These are phyloP conservation scores for Lycium barbarum DNA, from an alignment of 257 asterid genomes.

Conservation along the genomic window DNA sequence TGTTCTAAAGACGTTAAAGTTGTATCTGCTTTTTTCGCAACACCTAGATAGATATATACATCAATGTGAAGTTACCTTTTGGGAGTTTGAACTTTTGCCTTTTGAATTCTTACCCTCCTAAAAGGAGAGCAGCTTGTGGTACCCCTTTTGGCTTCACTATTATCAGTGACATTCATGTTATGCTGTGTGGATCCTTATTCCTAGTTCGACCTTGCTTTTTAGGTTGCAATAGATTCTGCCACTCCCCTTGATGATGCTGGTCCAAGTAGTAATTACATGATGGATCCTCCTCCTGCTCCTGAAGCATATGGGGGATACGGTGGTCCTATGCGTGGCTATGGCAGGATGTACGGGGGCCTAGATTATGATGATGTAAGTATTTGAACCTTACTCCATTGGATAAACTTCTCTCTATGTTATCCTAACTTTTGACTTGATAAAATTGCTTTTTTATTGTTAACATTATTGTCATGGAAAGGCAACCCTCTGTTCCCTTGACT, in stretches of 20 bases:
- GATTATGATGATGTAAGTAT: slow-evolving; percentile 94
- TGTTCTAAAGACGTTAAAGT: not conserved
- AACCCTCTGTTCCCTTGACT: not conserved
- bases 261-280: slow-evolving; percentile 68
- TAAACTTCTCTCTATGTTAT: not conserved
- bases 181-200: not conserved
- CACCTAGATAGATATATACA: not conserved
- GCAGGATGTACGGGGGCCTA: slow-evolving; percentile 86
- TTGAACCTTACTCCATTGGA: not conserved
- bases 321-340: slow-evolving; percentile 82
- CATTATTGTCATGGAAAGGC: slow-evolving; percentile 10
- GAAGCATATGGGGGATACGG: slow-evolving; percentile 83
- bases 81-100: not conserved
- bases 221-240: slow-evolving; percentile 99
- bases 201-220: slow-evolving; percentile 30
- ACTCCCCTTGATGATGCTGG: slow-evolving; percentile 97
- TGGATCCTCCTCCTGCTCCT: slow-evolving; percentile 61
- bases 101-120: not conserved
- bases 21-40: not conserved
- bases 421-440: not conserved
- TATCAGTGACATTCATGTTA: slow-evolving; percentile 12
- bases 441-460: slow-evolving; percentile 15
- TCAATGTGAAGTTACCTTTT: not conserved
- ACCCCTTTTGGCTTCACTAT: not conserved
- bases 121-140: not conserved